Evolutionary conservation across 2,329 filamentous ascomycete genomes (phyloP).

Genomic region (Ilyonectria mors-panacis): DNA sequence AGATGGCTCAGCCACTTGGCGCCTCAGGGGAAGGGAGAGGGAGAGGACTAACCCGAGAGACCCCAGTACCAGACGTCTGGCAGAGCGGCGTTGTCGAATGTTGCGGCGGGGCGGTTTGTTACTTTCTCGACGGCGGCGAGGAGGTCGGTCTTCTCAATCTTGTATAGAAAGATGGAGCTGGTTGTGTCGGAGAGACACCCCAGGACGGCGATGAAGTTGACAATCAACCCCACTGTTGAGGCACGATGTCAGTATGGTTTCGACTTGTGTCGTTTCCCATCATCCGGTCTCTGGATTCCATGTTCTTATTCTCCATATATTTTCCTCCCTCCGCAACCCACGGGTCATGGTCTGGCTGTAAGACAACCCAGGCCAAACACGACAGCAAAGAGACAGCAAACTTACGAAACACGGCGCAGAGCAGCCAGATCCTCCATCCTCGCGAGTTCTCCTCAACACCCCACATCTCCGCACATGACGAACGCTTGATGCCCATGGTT

Average conservation of each 20-base stretch:
- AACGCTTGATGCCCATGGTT: conserved; percentile 25
- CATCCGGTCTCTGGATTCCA: not conserved
- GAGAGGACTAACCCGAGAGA: conserved; percentile 25
- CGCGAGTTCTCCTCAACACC: conserved; percentile 35
- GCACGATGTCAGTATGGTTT: not conserved
- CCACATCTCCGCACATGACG: conserved; percentile 37
- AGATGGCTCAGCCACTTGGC: not conserved
- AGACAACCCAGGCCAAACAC: not conserved
- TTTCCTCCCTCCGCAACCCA: not conserved
- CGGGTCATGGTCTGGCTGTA: not conserved
- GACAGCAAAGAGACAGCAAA: not conserved
- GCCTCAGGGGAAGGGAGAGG: not conserved
- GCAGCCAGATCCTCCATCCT: conserved; percentile 37
- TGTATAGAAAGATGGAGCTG: conserved; percentile 33
- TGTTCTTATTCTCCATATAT: not conserved
- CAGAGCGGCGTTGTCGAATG: conserved; percentile 15
- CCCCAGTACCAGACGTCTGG: conserved; percentile 34
- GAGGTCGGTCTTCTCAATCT: conserved; percentile 24
- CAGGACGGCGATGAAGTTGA: conserved; percentile 36
- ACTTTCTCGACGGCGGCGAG: conserved; percentile 19
- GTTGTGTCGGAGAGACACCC: conserved; percentile 33
- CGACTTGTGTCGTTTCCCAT: not conserved
- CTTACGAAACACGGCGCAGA: conserved; percentile 37
- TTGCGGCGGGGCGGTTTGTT: conserved; percentile 16
- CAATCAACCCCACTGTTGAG: conserved; percentile 30